Evolutionary conservation across 345 rosid genomes (phyloP).

Genomic region (Limnanthes douglasii): DNA sequence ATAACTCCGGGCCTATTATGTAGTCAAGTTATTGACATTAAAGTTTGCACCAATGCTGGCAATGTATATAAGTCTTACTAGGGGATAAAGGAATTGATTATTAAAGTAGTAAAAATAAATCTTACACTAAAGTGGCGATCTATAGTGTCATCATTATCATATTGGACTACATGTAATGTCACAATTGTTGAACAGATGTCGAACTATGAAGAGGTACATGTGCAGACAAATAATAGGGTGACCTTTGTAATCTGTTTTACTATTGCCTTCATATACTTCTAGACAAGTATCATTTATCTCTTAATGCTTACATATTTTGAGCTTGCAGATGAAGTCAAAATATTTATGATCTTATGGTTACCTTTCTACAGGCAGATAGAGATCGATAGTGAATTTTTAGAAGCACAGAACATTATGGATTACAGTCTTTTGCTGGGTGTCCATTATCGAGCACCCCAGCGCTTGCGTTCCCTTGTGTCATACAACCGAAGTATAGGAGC

Average conservation of each 20-base stretch:
- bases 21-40: too few species aligned
- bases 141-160: too few species aligned
- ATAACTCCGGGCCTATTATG: constrained; percentile 4
- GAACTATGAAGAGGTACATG: too few species aligned
- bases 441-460: constrained; percentile 96
- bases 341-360: constrained; percentile 1
- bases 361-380: constrained; percentile 57
- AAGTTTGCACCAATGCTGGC: too few species aligned
- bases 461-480: constrained; percentile 33
- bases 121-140: too few species aligned
- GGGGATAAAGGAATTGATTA: too few species aligned
- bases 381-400: constrained; percentile 73
- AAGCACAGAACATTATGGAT: constrained; percentile 86
- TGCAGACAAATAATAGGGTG: too few species aligned
- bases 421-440: constrained; percentile 97
- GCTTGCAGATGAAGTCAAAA: too few species aligned
- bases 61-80: too few species aligned
- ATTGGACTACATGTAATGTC: too few species aligned
- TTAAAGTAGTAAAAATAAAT: too few species aligned
- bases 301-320: not conserved
- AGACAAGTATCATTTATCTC: not conserved
- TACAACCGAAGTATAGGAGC: constrained; percentile 23
- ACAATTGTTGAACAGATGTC: too few species aligned
- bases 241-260: constrained; percentile 2
- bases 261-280: not conserved